Evolutionary conservation across 2,329 filamentous ascomycete species (phyloP).

Genomic region (Paramyrothecium sp.): DNA sequence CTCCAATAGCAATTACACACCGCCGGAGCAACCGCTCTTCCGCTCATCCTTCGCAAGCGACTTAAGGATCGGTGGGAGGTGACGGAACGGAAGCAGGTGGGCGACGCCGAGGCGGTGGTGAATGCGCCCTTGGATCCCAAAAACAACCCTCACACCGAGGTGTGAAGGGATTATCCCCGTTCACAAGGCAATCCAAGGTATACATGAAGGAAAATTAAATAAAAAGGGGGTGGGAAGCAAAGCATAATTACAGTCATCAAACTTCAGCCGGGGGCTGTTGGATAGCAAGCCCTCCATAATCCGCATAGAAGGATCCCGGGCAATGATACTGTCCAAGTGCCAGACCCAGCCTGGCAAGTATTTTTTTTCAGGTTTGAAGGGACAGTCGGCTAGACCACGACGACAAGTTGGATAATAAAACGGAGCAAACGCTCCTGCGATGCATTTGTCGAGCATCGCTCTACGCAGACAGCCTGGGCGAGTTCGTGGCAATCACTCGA

Average conservation of each 20-base stretch:
- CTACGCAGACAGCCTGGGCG: no score
- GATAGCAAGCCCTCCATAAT: no score
- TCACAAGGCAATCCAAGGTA: no score
- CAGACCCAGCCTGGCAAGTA: no score
- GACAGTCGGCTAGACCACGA: neutral
- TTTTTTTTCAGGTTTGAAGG: neutral
- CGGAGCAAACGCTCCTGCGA: no score
- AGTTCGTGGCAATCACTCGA: no score
- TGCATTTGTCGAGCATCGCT: no score
- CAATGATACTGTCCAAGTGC: no score
- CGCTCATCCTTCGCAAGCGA: slow-evolving; percentile 57
- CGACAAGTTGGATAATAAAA: no score
- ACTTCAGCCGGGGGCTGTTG: no score
- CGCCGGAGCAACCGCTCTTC: slow-evolving; percentile 30
- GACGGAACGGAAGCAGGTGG: slow-evolving; percentile 85
- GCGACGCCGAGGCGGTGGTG: slow-evolving; percentile 78
- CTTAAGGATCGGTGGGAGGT: slow-evolving; percentile 68
- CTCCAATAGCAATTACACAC: slow-evolving; percentile 83
- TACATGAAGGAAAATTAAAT: neutral
- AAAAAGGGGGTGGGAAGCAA: neutral
- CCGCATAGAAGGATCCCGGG: no score
- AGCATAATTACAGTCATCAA: neutral
- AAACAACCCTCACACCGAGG: slow-evolving; percentile 23
- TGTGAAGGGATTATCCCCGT: slow-evolving; percentile 12
- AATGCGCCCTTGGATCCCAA: slow-evolving; percentile 44